Evolutionary conservation across 1,284 basidiomycete genomes (phyloP).

Genomic region (Xerocomus minutiporus): DNA sequence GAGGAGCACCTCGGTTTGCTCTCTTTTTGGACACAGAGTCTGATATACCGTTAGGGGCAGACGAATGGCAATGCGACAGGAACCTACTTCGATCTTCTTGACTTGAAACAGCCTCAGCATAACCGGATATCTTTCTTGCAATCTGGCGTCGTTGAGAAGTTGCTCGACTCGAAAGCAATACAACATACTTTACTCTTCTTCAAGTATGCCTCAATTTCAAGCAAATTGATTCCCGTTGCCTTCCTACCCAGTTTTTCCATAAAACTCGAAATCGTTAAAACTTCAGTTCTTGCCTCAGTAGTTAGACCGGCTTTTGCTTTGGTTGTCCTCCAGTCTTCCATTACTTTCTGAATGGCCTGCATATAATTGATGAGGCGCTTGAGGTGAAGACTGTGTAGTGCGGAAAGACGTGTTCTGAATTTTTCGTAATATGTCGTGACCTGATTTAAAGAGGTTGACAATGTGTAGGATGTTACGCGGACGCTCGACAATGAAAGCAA

Average conservation of each 20-base stretch:
- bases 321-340: constrained; percentile 42
- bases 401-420: constrained; percentile 74
- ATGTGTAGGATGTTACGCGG: constrained; percentile 54
- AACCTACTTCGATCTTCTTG: constrained; percentile 38
- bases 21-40: constrained; percentile 28
- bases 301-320: constrained; percentile 20
- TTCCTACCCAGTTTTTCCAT: constrained; percentile 64
- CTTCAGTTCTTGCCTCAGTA: constrained; percentile 39
- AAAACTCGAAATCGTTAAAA: constrained; percentile 64
- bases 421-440: constrained; percentile 75
- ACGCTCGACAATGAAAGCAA: constrained; percentile 83
- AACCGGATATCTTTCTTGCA: constrained; percentile 74
- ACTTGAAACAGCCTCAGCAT: constrained; percentile 65
- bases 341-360: constrained; percentile 59
- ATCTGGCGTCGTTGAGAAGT: constrained; percentile 40
- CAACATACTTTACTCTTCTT: constrained; percentile 75
- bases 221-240: constrained; percentile 71
- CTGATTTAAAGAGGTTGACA: constrained; percentile 70
- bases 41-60: constrained; percentile 10
- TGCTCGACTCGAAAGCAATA: neutral
- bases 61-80: neutral
- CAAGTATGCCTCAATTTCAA: constrained; percentile 82
- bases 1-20: constrained; percentile 53
- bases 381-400: constrained; percentile 75
- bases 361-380: constrained; percentile 75